phyloP scores from a whole-genome alignment of 1,284 basidiomycete genomes.

The Gomphus sp. region DNA sequence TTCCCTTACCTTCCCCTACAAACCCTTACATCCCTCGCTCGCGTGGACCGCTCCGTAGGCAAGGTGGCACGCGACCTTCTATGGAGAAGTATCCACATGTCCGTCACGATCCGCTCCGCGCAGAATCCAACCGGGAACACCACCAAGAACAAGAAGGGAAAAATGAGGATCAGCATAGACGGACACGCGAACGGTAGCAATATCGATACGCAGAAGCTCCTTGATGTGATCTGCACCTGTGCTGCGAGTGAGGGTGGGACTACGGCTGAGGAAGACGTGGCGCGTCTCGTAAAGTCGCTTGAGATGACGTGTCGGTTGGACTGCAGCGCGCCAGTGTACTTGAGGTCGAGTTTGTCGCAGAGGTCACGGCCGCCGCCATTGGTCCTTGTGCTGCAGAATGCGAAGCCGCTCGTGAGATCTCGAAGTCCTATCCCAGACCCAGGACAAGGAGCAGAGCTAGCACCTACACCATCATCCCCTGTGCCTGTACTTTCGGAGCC shows the following conservation, averaged over 20 bases:
- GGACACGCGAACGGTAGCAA: neutral
- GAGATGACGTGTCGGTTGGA: slow-evolving; percentile 1
- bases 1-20: neutral
- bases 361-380: neutral
- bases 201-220: neutral
- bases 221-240: neutral
- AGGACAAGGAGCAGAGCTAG: no score
- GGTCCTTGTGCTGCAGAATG: neutral
- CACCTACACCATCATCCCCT: no score
- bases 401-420: neutral
- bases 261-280: neutral
- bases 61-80: neutral
- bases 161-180: neutral
- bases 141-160: no score
- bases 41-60: neutral
- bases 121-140: neutral
- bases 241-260: neutral
- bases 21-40: neutral
- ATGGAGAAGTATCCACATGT: neutral
- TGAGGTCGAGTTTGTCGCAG: neutral
- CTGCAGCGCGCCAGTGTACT: neutral
- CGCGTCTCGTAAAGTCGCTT: neutral
- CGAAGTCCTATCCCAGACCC: neutral
- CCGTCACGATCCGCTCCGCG: neutral
- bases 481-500: neutral